A percentile compares a stretch with the other conserved stretches of the same genome.
Evolutionary conservation across 2,329 filamentous ascomycete species (phyloP).

Genomic region (Penicillium sp.): DNA sequence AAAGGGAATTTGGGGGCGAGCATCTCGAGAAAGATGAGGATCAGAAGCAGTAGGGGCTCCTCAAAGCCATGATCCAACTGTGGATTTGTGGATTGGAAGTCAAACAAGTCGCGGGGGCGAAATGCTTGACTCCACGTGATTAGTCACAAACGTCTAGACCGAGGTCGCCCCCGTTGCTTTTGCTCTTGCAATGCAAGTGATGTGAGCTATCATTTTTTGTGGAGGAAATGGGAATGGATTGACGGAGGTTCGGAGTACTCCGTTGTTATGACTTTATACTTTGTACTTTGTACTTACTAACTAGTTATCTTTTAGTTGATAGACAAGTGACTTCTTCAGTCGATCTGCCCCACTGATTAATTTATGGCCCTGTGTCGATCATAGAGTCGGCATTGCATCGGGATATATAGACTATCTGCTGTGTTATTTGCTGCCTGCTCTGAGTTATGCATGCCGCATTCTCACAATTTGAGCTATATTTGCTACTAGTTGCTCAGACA

Average conservation of each 20-base stretch:
- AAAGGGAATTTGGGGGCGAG: conserved; percentile 22
- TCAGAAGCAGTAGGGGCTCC: background rate
- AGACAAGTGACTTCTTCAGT: background rate
- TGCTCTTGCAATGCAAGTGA: background rate
- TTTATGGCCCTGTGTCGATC: conserved; percentile 2
- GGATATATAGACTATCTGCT: too few relatives aligned
- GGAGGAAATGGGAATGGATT: background rate
- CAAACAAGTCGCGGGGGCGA: conserved; percentile 18
- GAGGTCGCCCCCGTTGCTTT: background rate
- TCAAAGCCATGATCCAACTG: background rate
- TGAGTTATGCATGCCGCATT: too few relatives aligned
- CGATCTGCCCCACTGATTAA: conserved; percentile 4
- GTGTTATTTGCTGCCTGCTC: too few relatives aligned
- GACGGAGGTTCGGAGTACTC: too few relatives aligned
- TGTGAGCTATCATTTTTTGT: background rate
- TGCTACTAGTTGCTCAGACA: too few relatives aligned
- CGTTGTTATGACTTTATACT: too few relatives aligned
- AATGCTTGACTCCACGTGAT: conserved; percentile 21
- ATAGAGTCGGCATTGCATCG: too few relatives aligned
- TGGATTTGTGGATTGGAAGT: background rate
- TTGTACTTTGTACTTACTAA: too few relatives aligned
- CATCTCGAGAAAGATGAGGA: conserved; percentile 14
- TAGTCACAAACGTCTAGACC: conserved; percentile 22
- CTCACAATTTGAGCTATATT: too few relatives aligned
- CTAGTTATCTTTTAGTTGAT: too few relatives aligned